Evolutionary conservation across 2,329 filamentous ascomycete species (phyloP), one percentile per base, ranked within the genome.

Genomic region (Malbranchea zuffiana): DNA sequence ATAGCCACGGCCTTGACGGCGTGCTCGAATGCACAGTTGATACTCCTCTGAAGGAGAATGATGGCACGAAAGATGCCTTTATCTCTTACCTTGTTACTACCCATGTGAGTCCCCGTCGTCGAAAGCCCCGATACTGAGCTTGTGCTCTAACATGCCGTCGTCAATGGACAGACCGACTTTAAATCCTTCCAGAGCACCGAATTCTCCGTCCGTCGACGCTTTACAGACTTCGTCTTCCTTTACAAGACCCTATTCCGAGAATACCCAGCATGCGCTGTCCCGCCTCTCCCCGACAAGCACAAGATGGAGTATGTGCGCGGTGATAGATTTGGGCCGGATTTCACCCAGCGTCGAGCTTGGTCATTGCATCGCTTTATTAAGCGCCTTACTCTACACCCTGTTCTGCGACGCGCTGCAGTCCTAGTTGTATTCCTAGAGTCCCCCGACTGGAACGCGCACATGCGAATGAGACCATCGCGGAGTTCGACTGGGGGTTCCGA

Each of bases 301-400:
- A 92, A 92, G 63, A 94, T 98, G 83, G 86, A 94, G 55, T 96
- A 96, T 56, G 90, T 96, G 35, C 82, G 87, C 23, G 90, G 90
- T 49, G 88, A 96, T 66, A 81, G 90, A 45, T 98, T 98, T 61
- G 86, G 87, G 6, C 64, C 80, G 33, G 90, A 96, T 62, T 98
- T 98, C 58, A 98, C 86, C 21, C 71, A 77, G 30, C 79, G 90
- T 21, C 78, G 90, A 48, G 86, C 85, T 34, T 82, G 87, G 67
- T 95, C 87, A 3, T 71, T 98, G 35, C 80, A 92, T 61, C 82
- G 90, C 35, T 98, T 98, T 57, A 72, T 98, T 30, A 76, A 80
- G 52, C 82, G 90, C 3, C 68, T 95, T 39, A 78, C 87, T 3
- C 70, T 94, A 29, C 90, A 98, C 53, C 90, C 90, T 0, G 80